phyloP scores from a whole-genome alignment of 2,329 filamentous ascomycete species.

The Scopulariopsis brevicaulis region DNA sequence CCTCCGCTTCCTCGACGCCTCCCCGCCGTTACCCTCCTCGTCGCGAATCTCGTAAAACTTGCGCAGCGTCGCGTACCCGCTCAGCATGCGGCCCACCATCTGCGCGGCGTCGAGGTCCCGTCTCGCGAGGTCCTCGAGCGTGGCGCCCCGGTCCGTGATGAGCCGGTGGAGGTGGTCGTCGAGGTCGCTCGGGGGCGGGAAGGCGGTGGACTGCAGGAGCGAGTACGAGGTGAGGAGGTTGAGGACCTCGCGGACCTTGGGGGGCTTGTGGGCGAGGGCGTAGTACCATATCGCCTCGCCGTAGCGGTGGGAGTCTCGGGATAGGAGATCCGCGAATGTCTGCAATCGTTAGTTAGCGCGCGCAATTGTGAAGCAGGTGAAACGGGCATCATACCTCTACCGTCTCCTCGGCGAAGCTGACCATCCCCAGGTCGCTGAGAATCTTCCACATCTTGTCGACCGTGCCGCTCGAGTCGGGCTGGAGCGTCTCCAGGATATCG shows the following conservation, averaged over 20 bases:
- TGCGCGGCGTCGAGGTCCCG: constrained; percentile 73
- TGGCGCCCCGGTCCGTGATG: constrained; percentile 58
- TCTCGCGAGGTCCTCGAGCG: constrained; percentile 59
- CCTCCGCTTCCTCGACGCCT: constrained; percentile 43
- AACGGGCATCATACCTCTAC: constrained; percentile 55
- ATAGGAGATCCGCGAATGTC: constrained; percentile 74
- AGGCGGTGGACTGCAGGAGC: constrained; percentile 72
- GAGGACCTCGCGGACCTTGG: constrained; percentile 75
- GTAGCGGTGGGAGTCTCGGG: constrained; percentile 62
- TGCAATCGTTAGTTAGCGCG: constrained; percentile 24
- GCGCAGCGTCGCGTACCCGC: constrained; percentile 83
- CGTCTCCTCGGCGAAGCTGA: constrained; percentile 66
- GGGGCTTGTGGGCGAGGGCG: constrained; percentile 65
- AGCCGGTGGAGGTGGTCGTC: constrained; percentile 62
- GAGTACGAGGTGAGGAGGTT: constrained; percentile 82
- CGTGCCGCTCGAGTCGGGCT: constrained; percentile 55
- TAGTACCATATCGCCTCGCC: constrained; percentile 87
- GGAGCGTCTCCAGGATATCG: constrained; percentile 48
- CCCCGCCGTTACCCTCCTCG: constrained; percentile 31
- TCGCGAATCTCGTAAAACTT: constrained; percentile 88
- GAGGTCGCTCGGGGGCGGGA: constrained; percentile 59
- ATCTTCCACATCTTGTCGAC: constrained; percentile 76
- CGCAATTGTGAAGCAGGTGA: not conserved
- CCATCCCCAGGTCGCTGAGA: constrained; percentile 67
- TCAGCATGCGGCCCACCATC: constrained; percentile 74